phyloP scores from a whole-genome alignment of 2,329 filamentous ascomycete species.

The Cladosporium halotolerans region DNA sequence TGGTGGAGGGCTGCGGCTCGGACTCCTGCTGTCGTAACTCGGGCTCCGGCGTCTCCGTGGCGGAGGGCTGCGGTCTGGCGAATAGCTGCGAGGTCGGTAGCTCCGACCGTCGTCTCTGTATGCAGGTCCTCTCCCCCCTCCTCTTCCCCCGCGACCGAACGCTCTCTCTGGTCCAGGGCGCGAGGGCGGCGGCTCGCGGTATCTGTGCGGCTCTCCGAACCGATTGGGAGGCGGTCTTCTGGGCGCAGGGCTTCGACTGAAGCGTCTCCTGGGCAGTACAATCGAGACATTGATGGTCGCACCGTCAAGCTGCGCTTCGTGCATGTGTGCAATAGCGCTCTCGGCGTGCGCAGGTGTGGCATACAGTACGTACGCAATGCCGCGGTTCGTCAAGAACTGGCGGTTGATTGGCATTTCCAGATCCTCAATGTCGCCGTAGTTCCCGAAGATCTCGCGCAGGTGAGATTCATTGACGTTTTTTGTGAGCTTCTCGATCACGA shows the following conservation, averaged over 20 bases:
- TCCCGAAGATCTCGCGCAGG: conserved; percentile 83
- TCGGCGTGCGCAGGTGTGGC: conserved; percentile 72
- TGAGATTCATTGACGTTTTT: conserved; percentile 91
- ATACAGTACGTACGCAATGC: conserved; percentile 89
- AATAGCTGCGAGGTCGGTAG: conserved; percentile 23
- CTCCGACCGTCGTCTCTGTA: conserved; percentile 27
- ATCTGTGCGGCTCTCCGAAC: conserved; percentile 36
- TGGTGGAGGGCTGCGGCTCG: conserved; percentile 17
- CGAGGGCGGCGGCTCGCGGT: conserved; percentile 20
- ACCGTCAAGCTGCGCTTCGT: conserved; percentile 90
- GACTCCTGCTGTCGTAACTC: conserved; percentile 47
- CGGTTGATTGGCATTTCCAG: conserved; percentile 86
- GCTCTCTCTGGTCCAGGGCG: conserved; percentile 5
- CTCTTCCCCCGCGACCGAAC: conserved; percentile 15
- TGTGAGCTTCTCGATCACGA: conserved; percentile 91
- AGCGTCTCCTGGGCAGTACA: conserved; percentile 74
- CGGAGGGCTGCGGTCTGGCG: conserved; percentile 15
- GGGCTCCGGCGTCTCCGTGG: conserved; percentile 32
- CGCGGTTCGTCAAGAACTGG: conserved; percentile 79
- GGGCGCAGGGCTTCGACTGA: conserved; percentile 71
- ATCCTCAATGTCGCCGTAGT: conserved; percentile 78
- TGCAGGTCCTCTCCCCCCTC: conserved; percentile 22
- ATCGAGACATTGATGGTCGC: conserved; percentile 79
- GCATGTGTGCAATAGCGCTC: conserved; percentile 89
- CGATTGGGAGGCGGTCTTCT: conserved; percentile 54